A percentile compares a stretch with the other conserved stretches of the same genome.
Conservation (phyloP, 1,284 basidiomycete genomes). For the Ganoderma resinaceum region DNA sequence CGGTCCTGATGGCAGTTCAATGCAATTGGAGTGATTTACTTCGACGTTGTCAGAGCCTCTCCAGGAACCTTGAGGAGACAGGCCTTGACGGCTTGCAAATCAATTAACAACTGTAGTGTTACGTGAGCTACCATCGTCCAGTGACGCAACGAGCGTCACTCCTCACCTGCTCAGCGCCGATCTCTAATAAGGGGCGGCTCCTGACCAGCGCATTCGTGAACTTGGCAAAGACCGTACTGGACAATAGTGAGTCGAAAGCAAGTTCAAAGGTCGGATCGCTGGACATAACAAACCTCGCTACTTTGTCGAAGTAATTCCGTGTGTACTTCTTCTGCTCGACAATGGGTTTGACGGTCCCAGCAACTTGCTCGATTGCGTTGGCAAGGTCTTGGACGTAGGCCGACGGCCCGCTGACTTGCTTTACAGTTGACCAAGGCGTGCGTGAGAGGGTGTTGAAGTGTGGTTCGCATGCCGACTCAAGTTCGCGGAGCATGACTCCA, state of each 20-base stretch:
- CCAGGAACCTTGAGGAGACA: conserved; percentile 86
- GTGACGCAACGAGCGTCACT: not conserved
- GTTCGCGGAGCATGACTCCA: conserved; percentile 77
- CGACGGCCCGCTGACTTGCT: conserved; percentile 87
- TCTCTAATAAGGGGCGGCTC: conserved; percentile 87
- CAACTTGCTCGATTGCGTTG: conserved; percentile 66
- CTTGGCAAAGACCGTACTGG: conserved; percentile 80
- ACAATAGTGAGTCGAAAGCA: not conserved
- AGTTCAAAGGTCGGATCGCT: not conserved
- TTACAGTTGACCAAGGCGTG: conserved; percentile 78
- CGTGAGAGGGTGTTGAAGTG: conserved; percentile 79
- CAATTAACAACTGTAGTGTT: conserved; percentile 78
- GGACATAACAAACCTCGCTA: conserved; percentile 67
- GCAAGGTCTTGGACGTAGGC: conserved; percentile 82
- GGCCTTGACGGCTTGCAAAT: conserved; percentile 88
- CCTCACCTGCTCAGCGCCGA: conserved; percentile 90
- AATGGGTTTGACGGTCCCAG: conserved; percentile 71
- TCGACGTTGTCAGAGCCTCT: conserved; percentile 61
- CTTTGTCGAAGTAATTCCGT: conserved; percentile 92
- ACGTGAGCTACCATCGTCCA: no score
- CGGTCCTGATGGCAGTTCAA: not conserved
- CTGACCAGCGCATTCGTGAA: conserved; percentile 90
- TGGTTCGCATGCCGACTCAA: conserved; percentile 82
- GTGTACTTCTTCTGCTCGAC: conserved; percentile 94
- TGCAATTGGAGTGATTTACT: conserved; percentile 46